Evolutionary conservation across 768 basidiomycete genomes (phyloP).

Genomic region (Rubroboletus pulcherrimus): DNA sequence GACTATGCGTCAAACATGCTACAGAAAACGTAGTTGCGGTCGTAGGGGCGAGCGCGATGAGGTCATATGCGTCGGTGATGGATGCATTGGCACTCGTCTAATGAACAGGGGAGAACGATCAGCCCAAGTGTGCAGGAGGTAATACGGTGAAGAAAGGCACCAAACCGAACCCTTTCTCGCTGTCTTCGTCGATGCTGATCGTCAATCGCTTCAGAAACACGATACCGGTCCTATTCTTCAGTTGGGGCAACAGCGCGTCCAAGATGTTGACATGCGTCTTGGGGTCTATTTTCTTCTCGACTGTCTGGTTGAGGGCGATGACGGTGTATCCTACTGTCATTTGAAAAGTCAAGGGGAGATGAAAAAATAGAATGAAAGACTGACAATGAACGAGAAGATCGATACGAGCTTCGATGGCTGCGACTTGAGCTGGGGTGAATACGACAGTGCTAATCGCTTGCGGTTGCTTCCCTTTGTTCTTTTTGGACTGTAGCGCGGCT

Average conservation of each 20-base stretch:
- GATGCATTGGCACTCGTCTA: conserved; percentile 71
- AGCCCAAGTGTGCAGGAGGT: not conserved
- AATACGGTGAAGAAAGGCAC: conserved; percentile 37
- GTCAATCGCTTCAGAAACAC: conserved; percentile 73
- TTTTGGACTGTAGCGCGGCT: conserved; percentile 19
- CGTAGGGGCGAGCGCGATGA: conserved; percentile 73
- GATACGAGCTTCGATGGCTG: conserved; percentile 55
- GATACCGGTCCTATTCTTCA: conserved; percentile 56
- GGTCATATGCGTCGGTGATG: conserved; percentile 64
- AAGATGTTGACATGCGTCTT: conserved; percentile 67
- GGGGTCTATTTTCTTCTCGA: conserved; percentile 67
- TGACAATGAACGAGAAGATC: conserved; percentile 71
- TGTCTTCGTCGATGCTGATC: conserved; percentile 78
- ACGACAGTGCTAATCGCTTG: conserved; percentile 34
- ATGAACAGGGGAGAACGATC: not conserved
- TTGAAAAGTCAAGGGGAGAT: conserved; percentile 3
- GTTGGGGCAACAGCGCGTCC: conserved; percentile 52
- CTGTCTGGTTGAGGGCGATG: conserved; percentile 70
- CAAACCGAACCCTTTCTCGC: conserved; percentile 82
- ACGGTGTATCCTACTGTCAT: conserved; percentile 81
- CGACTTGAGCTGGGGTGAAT: conserved; percentile 56
- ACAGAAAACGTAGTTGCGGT: conserved; percentile 68
- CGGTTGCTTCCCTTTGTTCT: conserved; percentile 29
- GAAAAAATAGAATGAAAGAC: conserved; percentile 23
- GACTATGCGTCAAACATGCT: conserved; percentile 76